phyloP scores from a whole-genome alignment of 495 filamentous ascomycete species.

The Podospora australis region DNA sequence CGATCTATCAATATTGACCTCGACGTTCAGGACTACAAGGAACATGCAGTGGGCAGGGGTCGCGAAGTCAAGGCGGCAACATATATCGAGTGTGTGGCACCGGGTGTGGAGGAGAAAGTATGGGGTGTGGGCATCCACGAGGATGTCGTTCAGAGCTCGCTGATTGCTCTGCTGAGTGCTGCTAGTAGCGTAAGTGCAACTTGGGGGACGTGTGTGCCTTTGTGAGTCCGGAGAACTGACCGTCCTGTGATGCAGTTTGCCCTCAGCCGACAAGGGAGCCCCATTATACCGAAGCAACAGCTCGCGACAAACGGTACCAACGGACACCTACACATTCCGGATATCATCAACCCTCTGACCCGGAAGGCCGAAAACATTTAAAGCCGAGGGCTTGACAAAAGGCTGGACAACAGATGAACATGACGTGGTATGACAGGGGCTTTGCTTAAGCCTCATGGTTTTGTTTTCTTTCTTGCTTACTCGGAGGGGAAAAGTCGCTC shows the following conservation, averaged over 20 bases:
- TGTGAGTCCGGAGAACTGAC: conserved; percentile 9
- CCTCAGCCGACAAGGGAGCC: conserved; percentile 48
- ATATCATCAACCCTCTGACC: conserved; percentile 38
- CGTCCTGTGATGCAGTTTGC: conserved; percentile 46
- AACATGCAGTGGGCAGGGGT: conserved; percentile 81
- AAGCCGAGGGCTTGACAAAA: conserved; percentile 29
- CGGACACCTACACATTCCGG: conserved; percentile 20
- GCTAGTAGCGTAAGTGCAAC: conserved; percentile 71
- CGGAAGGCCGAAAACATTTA: conserved; percentile 39
- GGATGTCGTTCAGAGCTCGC: conserved; percentile 86
- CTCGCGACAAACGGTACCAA: conserved; percentile 25
- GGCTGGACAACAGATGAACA: not conserved
- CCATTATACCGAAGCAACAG: conserved; percentile 41
- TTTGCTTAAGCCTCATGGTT: not conserved
- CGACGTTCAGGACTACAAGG: conserved; percentile 92
- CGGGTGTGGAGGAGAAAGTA: conserved; percentile 62
- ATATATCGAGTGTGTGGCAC: conserved; percentile 82
- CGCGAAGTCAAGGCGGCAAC: conserved; percentile 82
- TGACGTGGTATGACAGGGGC: not conserved
- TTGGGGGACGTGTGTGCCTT: not conserved
- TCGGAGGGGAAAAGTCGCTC: conserved; percentile 1
- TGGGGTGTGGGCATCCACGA: conserved; percentile 97
- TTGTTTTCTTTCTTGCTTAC: not conserved
- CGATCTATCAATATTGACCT: conserved; percentile 77
- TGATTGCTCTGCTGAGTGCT: conserved; percentile 83